Evolutionary conservation across 176 grass and related monocot species (phyloP).

Genomic region (Eleusine indica): DNA sequence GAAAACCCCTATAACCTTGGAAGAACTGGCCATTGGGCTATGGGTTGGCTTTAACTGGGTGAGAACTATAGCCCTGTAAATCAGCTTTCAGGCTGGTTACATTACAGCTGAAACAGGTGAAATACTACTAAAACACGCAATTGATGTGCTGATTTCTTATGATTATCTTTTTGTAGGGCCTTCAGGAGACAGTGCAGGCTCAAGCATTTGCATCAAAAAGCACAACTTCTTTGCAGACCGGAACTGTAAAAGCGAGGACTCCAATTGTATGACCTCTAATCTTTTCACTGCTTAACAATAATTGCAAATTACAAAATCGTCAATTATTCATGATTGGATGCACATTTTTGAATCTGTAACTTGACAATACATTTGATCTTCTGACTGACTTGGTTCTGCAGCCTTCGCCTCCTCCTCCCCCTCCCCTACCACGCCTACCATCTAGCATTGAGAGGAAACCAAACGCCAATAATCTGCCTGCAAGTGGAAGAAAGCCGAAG

Average conservation of each 20-base stretch:
- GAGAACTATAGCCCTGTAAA: conserved; percentile 1
- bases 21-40: background rate
- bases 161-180: conserved; percentile 31
- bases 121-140: background rate
- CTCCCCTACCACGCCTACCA: conserved; percentile 4
- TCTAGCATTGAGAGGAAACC: conserved; percentile 41
- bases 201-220: conserved; percentile 31
- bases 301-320: conserved; percentile 14
- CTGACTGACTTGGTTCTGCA: conserved; percentile 34
- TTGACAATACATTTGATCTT: conserved; percentile 1
- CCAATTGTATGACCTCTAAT: conserved; percentile 45
- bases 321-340: conserved; percentile 22
- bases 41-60: background rate
- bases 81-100: background rate
- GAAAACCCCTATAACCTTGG: background rate
- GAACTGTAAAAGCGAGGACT: conserved; percentile 41
- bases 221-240: background rate
- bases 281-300: background rate
- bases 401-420: conserved; percentile 52
- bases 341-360: conserved; percentile 5
- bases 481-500: conserved; percentile 72
- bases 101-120: background rate
- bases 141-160: conserved; percentile 20
- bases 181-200: conserved; percentile 35
- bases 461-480: conserved; percentile 42